Percentiles rank a stretch among this genome's conserved stretches.
phyloP scores from a whole-genome alignment of 139 green algal genomes.

The Trebouxia sp. region DNA sequence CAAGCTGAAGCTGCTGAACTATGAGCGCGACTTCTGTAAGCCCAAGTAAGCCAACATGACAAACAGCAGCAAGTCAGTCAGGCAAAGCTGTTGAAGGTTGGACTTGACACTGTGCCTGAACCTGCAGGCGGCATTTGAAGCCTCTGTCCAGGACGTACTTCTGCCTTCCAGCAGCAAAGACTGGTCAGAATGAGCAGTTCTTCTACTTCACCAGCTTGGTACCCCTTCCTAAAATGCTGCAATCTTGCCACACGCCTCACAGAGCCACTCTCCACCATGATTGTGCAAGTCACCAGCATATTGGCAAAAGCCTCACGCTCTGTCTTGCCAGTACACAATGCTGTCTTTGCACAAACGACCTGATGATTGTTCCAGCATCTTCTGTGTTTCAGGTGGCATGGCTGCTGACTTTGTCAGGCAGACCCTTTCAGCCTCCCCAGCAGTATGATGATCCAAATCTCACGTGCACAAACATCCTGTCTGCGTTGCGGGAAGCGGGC shows the following conservation, averaged over 20 bases:
- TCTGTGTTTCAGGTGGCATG: constrained; percentile 48
- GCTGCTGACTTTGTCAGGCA: constrained; percentile 59
- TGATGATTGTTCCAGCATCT: background rate
- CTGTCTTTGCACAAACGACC: background rate
- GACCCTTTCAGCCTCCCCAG: constrained; percentile 53
- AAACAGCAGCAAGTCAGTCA: background rate
- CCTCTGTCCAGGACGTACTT: constrained; percentile 62
- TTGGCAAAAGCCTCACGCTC: background rate
- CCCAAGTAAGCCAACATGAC: constrained; percentile 49
- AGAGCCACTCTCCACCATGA: too few species aligned
- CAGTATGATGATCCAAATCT: constrained; percentile 82
- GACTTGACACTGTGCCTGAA: background rate
- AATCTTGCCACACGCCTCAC: too few species aligned
- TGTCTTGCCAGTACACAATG: background rate
- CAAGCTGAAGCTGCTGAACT: constrained; percentile 81
- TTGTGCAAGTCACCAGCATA: background rate
- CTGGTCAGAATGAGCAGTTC: constrained; percentile 67
- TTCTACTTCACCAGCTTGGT: constrained; percentile 77
- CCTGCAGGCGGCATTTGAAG: constrained; percentile 61
- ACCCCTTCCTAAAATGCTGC: background rate
- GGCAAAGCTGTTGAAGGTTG: too few species aligned
- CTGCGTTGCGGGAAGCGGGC: constrained; percentile 42
- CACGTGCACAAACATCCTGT: constrained; percentile 53
- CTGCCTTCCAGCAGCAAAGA: constrained; percentile 36
- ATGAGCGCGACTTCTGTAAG: constrained; percentile 75